phyloP scores from a whole-genome alignment of 805 yeast genomes.

The Ogataea minuta region DNA sequence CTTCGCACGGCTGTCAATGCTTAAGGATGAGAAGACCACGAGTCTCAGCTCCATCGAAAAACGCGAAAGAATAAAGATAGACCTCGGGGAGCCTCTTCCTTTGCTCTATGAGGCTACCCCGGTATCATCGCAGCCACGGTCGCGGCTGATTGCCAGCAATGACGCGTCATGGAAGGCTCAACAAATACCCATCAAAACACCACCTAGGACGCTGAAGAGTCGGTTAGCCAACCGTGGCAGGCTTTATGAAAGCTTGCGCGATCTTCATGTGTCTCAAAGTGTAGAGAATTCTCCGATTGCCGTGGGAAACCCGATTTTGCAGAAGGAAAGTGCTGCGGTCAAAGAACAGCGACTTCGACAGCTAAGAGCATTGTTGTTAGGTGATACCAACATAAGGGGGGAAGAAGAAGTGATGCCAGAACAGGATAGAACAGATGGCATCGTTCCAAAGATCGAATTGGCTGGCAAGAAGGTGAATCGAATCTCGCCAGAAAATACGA shows the following conservation, averaged over 20 bases:
- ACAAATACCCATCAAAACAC: background rate
- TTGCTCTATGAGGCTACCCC: constrained; percentile 15
- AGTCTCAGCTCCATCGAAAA: constrained; percentile 1
- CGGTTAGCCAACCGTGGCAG: constrained; percentile 2
- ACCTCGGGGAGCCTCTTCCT: constrained; percentile 30
- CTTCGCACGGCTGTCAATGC: background rate
- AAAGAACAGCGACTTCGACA: constrained; percentile 2
- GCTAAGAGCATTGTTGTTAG: background rate
- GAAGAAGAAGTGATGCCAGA: background rate
- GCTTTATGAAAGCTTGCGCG: background rate
- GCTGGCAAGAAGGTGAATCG: no score
- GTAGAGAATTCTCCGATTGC: background rate
- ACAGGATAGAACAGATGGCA: background rate
- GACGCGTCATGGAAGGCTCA: background rate
- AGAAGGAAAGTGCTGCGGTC: no score
- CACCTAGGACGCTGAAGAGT: constrained; percentile 5
- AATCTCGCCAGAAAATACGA: no score
- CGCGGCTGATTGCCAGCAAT: background rate
- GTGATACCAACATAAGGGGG: no score
- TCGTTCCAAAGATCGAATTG: background rate
- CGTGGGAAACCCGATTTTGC: background rate
- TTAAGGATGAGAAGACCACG: constrained; percentile 12
- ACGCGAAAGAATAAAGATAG: constrained; percentile 9
- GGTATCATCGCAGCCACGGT: background rate
- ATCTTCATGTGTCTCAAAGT: background rate